Evolutionary conservation across 306 rosid genomes (phyloP).

Genomic region (Ziziphus jujuba): DNA sequence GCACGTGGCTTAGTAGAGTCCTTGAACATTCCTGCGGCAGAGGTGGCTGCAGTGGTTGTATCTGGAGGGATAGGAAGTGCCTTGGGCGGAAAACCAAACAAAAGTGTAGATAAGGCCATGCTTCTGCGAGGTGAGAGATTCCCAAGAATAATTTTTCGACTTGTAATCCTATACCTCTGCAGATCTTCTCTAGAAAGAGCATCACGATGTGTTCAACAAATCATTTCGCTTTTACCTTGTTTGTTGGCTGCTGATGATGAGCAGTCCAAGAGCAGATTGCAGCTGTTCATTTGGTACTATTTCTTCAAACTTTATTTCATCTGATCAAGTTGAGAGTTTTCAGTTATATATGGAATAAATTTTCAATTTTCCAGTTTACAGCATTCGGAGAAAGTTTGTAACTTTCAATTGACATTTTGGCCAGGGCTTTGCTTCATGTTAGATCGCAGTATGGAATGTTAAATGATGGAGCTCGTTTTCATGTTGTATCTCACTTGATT

Average conservation of each 20-base stretch:
- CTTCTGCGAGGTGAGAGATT: conserved; percentile 86
- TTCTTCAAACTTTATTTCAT: conserved; percentile 12
- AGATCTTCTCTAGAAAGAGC: conserved; percentile 89
- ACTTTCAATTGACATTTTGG: conserved; percentile 35
- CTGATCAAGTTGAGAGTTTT: conserved; percentile 13
- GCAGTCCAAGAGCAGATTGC: conserved; percentile 91
- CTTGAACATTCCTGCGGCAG: conserved; percentile 96
- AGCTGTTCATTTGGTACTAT: conserved; percentile 86
- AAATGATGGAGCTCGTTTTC: conserved; percentile 91
- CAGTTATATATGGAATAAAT: conserved; percentile 6
- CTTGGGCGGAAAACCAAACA: conserved; percentile 81
- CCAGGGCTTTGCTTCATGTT: conserved; percentile 89
- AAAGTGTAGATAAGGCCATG: conserved; percentile 91
- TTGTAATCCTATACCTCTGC: conserved; percentile 82
- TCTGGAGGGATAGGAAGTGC: conserved; percentile 94
- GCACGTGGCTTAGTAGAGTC: conserved; percentile 99
- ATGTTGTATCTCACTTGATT: conserved; percentile 85
- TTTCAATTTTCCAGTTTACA: neutral
- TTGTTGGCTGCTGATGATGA: conserved; percentile 89
- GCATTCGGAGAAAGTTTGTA: conserved; percentile 26
- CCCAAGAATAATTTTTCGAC: conserved; percentile 86
- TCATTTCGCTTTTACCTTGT: conserved; percentile 78
- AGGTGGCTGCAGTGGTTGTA: conserved; percentile 99
- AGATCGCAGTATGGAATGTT: conserved; percentile 80
- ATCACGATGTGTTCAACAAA: conserved; percentile 78